These are phyloP conservation scores for Elsinoe necatrix DNA, from an alignment of 2,329 filamentous ascomycete genomes.

Conservation along the genomic window DNA sequence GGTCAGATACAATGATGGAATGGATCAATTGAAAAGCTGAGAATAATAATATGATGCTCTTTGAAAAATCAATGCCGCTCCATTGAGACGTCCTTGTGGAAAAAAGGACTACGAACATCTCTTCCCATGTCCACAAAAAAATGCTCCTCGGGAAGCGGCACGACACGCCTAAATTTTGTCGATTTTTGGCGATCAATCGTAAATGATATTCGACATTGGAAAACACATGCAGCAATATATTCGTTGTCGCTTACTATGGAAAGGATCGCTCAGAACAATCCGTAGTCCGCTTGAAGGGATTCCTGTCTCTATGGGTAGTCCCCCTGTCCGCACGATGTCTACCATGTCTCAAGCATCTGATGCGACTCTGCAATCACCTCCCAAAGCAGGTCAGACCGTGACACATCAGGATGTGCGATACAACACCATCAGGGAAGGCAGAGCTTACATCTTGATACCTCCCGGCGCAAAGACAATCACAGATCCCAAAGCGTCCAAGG, in stretches of 20 bases:
- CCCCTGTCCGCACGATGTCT: not conserved
- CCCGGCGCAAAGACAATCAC: conserved; percentile 41
- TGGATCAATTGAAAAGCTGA: too few relatives aligned
- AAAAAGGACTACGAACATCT: too few relatives aligned
- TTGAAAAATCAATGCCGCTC: too few relatives aligned
- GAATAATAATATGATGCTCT: too few relatives aligned
- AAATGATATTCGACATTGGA: not conserved
- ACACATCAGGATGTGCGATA: conserved; percentile 28
- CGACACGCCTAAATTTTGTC: not conserved
- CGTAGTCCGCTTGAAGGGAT: not conserved
- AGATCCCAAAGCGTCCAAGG: conserved; percentile 40
- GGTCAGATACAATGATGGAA: too few relatives aligned
- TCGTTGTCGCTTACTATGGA: not conserved
- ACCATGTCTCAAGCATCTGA: not conserved
- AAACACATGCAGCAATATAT: not conserved
- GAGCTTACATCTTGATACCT: conserved; percentile 59
- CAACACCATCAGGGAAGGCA: conserved; percentile 56
- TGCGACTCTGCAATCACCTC: conserved; percentile 19
- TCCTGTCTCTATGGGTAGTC: not conserved
- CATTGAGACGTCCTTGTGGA: too few relatives aligned
- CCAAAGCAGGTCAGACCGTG: conserved; percentile 26
- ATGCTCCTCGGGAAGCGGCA: not conserved
- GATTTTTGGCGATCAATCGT: not conserved
- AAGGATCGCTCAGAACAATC: not conserved
- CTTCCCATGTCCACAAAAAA: not conserved